Evolutionary conservation across 2,329 filamentous ascomycete species (phyloP).

Genomic region (Amphichorda felina): DNA sequence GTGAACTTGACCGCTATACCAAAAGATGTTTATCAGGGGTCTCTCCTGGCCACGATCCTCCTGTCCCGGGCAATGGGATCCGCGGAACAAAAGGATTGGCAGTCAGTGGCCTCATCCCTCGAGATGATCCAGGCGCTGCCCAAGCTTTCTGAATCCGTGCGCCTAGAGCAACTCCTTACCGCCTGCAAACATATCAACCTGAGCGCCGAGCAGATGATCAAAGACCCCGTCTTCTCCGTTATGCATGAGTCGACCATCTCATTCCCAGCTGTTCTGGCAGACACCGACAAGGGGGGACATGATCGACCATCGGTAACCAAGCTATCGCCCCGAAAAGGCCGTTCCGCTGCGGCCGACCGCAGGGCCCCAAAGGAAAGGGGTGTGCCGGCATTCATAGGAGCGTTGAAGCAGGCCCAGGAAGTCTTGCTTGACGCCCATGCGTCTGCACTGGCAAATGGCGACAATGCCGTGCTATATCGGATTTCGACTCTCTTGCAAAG

Average conservation of each 20-base stretch:
- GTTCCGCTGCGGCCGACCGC: slow-evolving; percentile 5
- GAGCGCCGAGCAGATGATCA: slow-evolving; percentile 60
- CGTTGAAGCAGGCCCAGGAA: slow-evolving; percentile 53
- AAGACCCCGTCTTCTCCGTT: slow-evolving; percentile 77
- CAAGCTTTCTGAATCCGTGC: slow-evolving; percentile 24
- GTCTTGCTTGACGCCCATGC: slow-evolving; percentile 52
- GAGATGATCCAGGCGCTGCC: slow-evolving; percentile 33
- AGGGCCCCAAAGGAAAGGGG: neutral
- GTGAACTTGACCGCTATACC: slow-evolving; percentile 10
- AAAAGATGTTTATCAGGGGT: slow-evolving; percentile 22
- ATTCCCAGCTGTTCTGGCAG: slow-evolving; percentile 53
- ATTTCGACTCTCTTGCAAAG: slow-evolving; percentile 53
- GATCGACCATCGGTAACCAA: slow-evolving; percentile 22
- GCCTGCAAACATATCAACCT: slow-evolving; percentile 58
- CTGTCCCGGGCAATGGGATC: slow-evolving; percentile 29
- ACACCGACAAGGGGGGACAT: slow-evolving; percentile 22
- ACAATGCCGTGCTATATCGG: slow-evolving; percentile 49
- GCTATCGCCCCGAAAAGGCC: slow-evolving; percentile 20
- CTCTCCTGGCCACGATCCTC: slow-evolving; percentile 20
- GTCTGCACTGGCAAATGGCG: slow-evolving; percentile 37
- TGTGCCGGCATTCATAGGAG: slow-evolving; percentile 38
- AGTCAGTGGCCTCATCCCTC: slow-evolving; percentile 43
- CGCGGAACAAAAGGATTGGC: slow-evolving; percentile 41
- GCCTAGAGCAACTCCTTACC: slow-evolving; percentile 46
- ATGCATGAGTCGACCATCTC: slow-evolving; percentile 89